phyloP scores from a whole-genome alignment of 495 filamentous ascomycete genomes.

The Podospora tetraspora region DNA sequence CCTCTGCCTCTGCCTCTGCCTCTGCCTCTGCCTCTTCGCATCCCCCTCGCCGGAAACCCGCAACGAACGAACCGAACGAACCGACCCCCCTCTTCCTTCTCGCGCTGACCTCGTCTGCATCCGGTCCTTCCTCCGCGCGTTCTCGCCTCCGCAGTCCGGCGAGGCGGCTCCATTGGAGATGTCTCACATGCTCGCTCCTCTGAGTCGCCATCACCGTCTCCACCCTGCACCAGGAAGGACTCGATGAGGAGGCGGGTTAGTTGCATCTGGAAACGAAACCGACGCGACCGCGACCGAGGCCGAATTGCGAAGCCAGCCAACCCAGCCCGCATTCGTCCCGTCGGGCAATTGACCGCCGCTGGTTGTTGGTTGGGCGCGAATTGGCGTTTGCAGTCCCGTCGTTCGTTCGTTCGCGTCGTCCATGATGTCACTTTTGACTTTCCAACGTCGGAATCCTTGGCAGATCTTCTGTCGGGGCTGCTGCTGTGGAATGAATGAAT shows the following conservation, averaged over 20 bases:
- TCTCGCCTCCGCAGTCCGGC: not conserved
- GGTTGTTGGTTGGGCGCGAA: not conserved
- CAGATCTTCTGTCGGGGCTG: not conserved
- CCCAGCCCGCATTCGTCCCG: not conserved
- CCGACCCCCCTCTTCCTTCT: too few species aligned
- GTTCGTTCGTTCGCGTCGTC: not conserved
- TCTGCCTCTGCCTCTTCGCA: not conserved
- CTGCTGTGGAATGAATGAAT: not conserved
- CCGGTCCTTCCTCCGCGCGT: not conserved
- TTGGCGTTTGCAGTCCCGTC: not conserved
- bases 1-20: not conserved
- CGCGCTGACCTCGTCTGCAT: not conserved
- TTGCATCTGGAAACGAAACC: not conserved
- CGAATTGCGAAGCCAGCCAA: not conserved
- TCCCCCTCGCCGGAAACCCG: not conserved
- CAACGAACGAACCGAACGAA: not conserved
- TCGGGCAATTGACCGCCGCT: not conserved
- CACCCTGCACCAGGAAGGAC: not conserved
- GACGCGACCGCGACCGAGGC: not conserved
- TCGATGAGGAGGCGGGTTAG: not conserved
- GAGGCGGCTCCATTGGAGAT: not conserved
- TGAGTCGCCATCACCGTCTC: not conserved
- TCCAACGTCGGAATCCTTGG: not conserved
- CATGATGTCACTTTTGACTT: not conserved
- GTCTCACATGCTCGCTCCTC: not conserved